A percentile compares a stretch with the other conserved stretches of the same genome.
phyloP scores from a whole-genome alignment of 345 rosid genomes.

The Trapa incisa region DNA sequence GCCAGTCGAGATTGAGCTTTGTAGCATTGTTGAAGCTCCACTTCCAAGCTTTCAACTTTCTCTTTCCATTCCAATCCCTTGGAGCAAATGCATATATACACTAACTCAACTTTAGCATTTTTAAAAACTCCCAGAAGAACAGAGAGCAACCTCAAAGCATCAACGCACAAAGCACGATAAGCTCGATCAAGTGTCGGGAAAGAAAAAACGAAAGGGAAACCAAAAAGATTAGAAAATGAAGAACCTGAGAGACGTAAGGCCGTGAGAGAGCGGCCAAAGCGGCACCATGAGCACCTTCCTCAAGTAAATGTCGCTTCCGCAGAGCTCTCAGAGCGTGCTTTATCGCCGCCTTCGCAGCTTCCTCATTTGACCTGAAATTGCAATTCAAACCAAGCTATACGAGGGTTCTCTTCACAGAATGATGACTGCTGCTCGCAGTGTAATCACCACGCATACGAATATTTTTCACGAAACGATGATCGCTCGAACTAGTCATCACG shows the following conservation, averaged over 20 bases:
- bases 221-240: background rate
- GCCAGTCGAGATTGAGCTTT: conserved; percentile 85
- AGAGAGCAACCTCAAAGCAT: too few species aligned
- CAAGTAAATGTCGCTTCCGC: conserved; percentile 69
- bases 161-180: too few species aligned
- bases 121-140: background rate
- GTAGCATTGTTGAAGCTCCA: conserved; percentile 83
- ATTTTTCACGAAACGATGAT: too few species aligned
- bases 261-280: conserved; percentile 63
- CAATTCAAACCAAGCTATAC: background rate
- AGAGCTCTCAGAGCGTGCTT: conserved; percentile 75
- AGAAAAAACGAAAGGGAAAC: background rate
- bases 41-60: conserved; percentile 62
- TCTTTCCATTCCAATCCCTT: conserved; percentile 97
- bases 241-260: conserved; percentile 76
- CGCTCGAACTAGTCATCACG: too few species aligned
- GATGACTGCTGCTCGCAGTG: background rate
- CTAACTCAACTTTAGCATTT: background rate
- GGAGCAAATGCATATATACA: conserved; percentile 6
- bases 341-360: conserved; percentile 51
- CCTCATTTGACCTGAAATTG: conserved; percentile 41
- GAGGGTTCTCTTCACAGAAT: background rate
- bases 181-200: too few species aligned
- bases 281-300: conserved; percentile 90
- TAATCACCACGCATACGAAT: too few species aligned